Conservation (phyloP, 306 rosid genomes). For the Prunus dulcis region DNA sequence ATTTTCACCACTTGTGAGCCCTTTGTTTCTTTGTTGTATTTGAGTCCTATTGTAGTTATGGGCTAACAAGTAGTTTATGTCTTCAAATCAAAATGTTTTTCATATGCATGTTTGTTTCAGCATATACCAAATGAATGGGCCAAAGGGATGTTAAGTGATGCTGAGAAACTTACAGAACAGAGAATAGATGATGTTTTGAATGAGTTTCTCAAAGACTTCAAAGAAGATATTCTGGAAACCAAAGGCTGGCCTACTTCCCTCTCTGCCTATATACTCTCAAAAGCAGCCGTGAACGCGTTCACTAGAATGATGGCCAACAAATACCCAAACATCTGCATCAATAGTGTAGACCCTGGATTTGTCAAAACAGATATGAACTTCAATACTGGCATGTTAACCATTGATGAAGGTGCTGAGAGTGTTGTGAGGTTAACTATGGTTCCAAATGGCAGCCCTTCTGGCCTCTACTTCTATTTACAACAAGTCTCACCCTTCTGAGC, state of each 20-base stretch:
- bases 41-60: no score
- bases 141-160: conserved; percentile 31
- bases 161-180: conserved; percentile 38
- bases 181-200: conserved; percentile 28
- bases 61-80: no score
- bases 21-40: no score
- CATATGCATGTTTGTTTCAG: conserved; percentile 18
- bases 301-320: conserved; percentile 39
- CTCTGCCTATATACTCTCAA: conserved; percentile 35
- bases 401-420: conserved; percentile 44
- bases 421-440: conserved; percentile 41
- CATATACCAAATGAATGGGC: conserved; percentile 27
- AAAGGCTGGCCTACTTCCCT: conserved; percentile 32
- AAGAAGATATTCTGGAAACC: conserved; percentile 30
- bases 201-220: conserved; percentile 31
- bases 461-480: conserved; percentile 24
- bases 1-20: no score
- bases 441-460: conserved; percentile 34
- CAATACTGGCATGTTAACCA: conserved; percentile 29
- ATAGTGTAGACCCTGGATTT: conserved; percentile 39
- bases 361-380: conserved; percentile 36
- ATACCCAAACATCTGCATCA: conserved; percentile 29
- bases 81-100: no score
- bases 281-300: conserved; percentile 37
- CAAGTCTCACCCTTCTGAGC: conserved; percentile 26